Base-by-base conservation (phyloP, 768 basidiomycete species). In the Steccherinum ochraceum region DNA sequence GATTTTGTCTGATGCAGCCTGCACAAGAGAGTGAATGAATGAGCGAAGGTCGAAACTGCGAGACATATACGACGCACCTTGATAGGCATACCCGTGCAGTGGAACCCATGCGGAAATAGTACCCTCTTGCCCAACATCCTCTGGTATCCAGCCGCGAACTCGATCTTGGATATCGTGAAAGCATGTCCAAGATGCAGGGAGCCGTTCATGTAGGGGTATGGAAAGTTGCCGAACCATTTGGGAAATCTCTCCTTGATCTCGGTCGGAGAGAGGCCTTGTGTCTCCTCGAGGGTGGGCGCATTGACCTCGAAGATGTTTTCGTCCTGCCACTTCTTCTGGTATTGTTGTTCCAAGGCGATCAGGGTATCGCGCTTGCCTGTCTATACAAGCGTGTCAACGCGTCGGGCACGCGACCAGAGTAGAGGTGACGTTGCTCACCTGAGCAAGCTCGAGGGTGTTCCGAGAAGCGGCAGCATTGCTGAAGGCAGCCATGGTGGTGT, bases 1-100 rank as follows among this genome's bases (percentile, higher is more conserved):
- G 51, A 99, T 87, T 68, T 97, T 99, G 76, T 99, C 96, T 7
- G 95, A 76, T n/a, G 94, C 86, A 5, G 96, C 86, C 95, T 97
- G 43, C 48, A 18, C 27, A 3, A 42, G 35, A 11, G 25, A 20
- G 12, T 23, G 41, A n/a, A 7, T 10, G 46, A 21, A 49, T 30
- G 24, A 11, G n/a, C n/a, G 35, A 39, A 39, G 35, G 11, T 39
- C 40, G 21, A 2, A 45, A 12, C 18, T 5, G 24, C 21, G 0
- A 10, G 12, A 40, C 24, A 16, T n/a, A 12, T 5, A 53, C n/a
- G 7, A 71, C 85, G 52, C 54, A 91, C 95, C 81, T 97, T 98
- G 77, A 99, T 99, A 35, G 96, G 96, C 92, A 99, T 89, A 26
- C 96, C 96, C 4, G 96, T 99, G 60, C 89, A 90, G 71, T 99